Evolutionary conservation across 2,329 filamentous ascomycete species (phyloP).

Genomic region (Boeremia lycopersici): DNA sequence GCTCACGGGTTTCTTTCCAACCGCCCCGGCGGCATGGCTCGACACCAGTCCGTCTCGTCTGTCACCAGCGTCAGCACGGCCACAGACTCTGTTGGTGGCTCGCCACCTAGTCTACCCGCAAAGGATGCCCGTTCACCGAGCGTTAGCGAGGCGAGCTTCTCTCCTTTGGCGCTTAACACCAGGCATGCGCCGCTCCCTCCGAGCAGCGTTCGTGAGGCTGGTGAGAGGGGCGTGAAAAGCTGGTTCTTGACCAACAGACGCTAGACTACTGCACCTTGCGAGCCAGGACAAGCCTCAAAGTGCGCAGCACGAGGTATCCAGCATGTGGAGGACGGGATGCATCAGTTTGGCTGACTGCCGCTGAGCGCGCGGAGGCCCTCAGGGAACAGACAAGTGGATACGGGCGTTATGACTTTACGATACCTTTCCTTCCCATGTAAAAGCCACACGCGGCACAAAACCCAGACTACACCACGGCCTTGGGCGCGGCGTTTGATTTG

Average conservation of each 20-base stretch:
- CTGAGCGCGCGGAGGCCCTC: background rate
- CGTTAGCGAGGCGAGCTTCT: conserved; percentile 33
- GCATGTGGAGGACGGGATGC: background rate
- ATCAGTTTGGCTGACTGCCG: conserved; percentile 14
- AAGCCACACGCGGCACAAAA: conserved; percentile 18
- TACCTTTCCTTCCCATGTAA: conserved; percentile 26
- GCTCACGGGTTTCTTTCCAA: conserved; percentile 48
- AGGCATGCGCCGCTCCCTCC: conserved; percentile 37
- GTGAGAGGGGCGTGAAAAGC: conserved; percentile 24
- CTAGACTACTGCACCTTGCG: conserved; percentile 15
- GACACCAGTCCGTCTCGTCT: conserved; percentile 40
- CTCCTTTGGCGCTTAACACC: conserved; percentile 45
- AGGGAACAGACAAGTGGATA: conserved; percentile 14
- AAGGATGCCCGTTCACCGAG: conserved; percentile 34
- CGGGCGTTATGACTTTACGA: conserved; percentile 27
- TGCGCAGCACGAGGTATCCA: background rate
- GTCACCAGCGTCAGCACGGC: conserved; percentile 24
- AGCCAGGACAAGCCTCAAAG: conserved; percentile 4
- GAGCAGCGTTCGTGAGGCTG: conserved; percentile 30
- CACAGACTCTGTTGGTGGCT: conserved; percentile 24
- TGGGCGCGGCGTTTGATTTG: conserved; percentile 8
- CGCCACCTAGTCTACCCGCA: conserved; percentile 38
- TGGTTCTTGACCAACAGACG: conserved; percentile 42
- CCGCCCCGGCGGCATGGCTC: conserved; percentile 24
- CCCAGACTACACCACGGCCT: conserved; percentile 10